Evolutionary conservation across 1,284 basidiomycete genomes (phyloP).

Genomic region (Xanthoconium separans): DNA sequence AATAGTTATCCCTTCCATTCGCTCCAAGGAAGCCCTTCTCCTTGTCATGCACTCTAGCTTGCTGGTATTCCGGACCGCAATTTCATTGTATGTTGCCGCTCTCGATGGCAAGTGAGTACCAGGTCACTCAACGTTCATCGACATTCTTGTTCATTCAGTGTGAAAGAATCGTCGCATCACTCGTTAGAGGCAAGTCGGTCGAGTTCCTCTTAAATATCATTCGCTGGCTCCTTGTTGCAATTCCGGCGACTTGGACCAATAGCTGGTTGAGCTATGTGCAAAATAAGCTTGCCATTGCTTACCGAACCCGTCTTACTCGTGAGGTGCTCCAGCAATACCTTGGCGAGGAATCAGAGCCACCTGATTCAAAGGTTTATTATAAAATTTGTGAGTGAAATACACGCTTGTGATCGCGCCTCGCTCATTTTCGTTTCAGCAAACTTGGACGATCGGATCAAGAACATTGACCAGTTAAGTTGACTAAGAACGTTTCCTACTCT

Average conservation of each 20-base stretch:
- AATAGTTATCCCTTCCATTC: constrained; percentile 87
- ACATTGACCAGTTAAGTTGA: constrained; percentile 81
- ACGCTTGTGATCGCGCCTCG: background rate
- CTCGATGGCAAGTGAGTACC: constrained; percentile 83
- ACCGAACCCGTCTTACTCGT: constrained; percentile 85
- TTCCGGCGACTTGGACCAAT: constrained; percentile 96
- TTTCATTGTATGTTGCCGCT: constrained; percentile 94
- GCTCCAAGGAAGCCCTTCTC: constrained; percentile 85
- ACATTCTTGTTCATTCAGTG: background rate
- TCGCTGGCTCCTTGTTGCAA: constrained; percentile 90
- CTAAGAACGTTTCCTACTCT: background rate
- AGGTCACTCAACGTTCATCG: background rate
- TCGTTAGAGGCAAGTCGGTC: constrained; percentile 84
- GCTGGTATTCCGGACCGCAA: constrained; percentile 85
- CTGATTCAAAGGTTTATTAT: constrained; percentile 82
- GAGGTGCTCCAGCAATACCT: constrained; percentile 86
- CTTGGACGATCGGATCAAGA: constrained; percentile 93
- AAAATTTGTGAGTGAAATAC: constrained; percentile 67
- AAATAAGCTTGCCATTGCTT: constrained; percentile 90
- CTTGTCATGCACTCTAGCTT: constrained; percentile 87
- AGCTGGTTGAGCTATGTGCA: constrained; percentile 95
- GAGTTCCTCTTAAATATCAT: constrained; percentile 86
- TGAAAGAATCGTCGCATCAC: constrained; percentile 85
- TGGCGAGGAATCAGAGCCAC: constrained; percentile 63
- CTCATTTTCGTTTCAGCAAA: constrained; percentile 54